Evolutionary conservation across 768 basidiomycete genomes (phyloP).

Genomic region (Tylopilus rubrobrunneus): DNA sequence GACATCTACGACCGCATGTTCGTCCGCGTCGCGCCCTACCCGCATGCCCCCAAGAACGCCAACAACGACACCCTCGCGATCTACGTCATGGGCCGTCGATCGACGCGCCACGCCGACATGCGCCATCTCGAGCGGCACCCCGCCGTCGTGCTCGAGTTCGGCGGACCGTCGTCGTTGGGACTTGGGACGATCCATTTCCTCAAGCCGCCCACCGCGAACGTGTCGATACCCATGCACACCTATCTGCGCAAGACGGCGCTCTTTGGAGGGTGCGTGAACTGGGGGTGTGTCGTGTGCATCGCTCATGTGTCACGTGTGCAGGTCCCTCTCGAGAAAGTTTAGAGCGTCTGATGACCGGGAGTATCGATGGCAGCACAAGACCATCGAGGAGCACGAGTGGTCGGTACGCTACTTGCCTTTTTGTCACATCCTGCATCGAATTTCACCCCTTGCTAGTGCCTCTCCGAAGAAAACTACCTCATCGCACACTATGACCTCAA

Average conservation of each 20-base stretch:
- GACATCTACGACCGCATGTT: slow-evolving; percentile 77
- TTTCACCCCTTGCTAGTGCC: slow-evolving; percentile 39
- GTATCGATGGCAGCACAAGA: slow-evolving; percentile 63
- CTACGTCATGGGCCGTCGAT: slow-evolving; percentile 63
- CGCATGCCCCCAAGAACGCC: slow-evolving; percentile 28
- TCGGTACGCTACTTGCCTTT: slow-evolving; percentile 46
- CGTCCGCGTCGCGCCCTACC: slow-evolving; percentile 53
- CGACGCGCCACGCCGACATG: slow-evolving; percentile 55
- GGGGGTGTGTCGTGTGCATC: not conserved
- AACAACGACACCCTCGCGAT: slow-evolving; percentile 44
- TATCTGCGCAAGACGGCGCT: slow-evolving; percentile 62
- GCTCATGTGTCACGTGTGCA: slow-evolving; percentile 21
- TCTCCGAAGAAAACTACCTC: slow-evolving; percentile 47
- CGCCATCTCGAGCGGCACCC: slow-evolving; percentile 52
- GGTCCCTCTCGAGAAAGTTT: slow-evolving; percentile 68
- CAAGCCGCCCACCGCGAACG: slow-evolving; percentile 34
- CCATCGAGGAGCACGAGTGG: slow-evolving; percentile 64
- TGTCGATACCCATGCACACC: slow-evolving; percentile 55
- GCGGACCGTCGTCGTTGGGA: slow-evolving; percentile 39
- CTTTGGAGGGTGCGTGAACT: slow-evolving; percentile 55
- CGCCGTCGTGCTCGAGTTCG: slow-evolving; percentile 57
- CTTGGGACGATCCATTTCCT: slow-evolving; percentile 60
- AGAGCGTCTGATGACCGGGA: slow-evolving; percentile 64
- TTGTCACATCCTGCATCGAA: not conserved
- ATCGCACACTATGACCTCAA: slow-evolving; percentile 68